Evolutionary conservation across 306 rosid genomes (phyloP).

Genomic region (Nissolia schottii): DNA sequence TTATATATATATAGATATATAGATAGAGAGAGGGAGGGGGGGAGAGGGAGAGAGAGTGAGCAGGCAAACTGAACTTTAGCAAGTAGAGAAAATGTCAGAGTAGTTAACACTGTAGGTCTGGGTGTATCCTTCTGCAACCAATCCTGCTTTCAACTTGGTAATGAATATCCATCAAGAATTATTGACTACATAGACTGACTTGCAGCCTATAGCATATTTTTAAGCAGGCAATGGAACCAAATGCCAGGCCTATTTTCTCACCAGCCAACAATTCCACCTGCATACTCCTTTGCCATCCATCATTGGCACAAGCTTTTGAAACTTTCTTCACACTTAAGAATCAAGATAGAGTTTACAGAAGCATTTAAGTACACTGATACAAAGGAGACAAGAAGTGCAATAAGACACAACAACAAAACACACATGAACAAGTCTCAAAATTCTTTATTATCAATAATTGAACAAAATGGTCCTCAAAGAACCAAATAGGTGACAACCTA

Average conservation of each 20-base stretch:
- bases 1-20: background rate
- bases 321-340: background rate
- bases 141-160: background rate
- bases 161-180: background rate
- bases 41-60: background rate
- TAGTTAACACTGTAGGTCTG: background rate
- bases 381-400: background rate
- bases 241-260: background rate
- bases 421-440: background rate
- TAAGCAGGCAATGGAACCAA: background rate
- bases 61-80: background rate
- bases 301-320: background rate
- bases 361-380: background rate
- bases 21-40: background rate
- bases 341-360: conserved; percentile 10
- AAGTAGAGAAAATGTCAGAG: background rate
- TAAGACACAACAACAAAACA: conserved; percentile 1
- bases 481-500: background rate
- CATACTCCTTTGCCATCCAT: background rate
- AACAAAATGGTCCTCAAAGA: background rate
- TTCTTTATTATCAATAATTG: background rate
- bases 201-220: background rate
- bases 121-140: background rate
- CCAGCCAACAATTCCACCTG: background rate
- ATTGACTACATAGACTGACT: conserved; percentile 2